These are phyloP conservation scores for Aphanoascus verrucosus DNA, from an alignment of 2,329 filamentous ascomycete species.

Conservation along the genomic window DNA sequence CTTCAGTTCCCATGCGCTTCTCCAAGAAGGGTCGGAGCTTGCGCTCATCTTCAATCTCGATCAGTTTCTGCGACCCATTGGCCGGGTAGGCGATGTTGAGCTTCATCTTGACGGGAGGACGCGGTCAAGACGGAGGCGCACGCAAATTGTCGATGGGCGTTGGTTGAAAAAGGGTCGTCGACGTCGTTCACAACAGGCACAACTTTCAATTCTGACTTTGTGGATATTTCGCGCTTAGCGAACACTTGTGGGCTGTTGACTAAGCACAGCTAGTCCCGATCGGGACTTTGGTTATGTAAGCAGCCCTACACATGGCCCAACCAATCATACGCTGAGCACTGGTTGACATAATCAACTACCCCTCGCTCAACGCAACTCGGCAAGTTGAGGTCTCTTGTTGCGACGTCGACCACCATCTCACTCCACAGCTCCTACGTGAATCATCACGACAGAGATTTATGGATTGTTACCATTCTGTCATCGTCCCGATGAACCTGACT, in stretches of 20 bases:
- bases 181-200: constrained; percentile 19
- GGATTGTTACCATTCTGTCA: too few species aligned
- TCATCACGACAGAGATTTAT: too few species aligned
- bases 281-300: constrained; percentile 20
- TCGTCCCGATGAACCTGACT: background rate
- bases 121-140: constrained; percentile 41
- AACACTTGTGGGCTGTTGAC: constrained; percentile 30
- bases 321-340: background rate
- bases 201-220: constrained; percentile 14
- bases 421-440: too few species aligned
- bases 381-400: background rate
- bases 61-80: constrained; percentile 99
- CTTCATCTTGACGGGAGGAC: constrained; percentile 56
- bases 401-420: too few species aligned
- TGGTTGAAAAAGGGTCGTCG: constrained; percentile 24
- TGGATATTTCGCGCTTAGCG: constrained; percentile 34
- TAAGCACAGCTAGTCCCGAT: constrained; percentile 25
- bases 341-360: background rate
- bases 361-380: too few species aligned
- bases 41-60: constrained; percentile 98
- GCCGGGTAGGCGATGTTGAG: constrained; percentile 80
- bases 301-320: constrained; percentile 14
- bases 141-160: constrained; percentile 34
- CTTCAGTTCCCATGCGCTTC: constrained; percentile 64
- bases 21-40: constrained; percentile 99